Conservation (phyloP, 2,329 filamentous ascomycete genomes). For the Neonectria ditissima region DNA sequence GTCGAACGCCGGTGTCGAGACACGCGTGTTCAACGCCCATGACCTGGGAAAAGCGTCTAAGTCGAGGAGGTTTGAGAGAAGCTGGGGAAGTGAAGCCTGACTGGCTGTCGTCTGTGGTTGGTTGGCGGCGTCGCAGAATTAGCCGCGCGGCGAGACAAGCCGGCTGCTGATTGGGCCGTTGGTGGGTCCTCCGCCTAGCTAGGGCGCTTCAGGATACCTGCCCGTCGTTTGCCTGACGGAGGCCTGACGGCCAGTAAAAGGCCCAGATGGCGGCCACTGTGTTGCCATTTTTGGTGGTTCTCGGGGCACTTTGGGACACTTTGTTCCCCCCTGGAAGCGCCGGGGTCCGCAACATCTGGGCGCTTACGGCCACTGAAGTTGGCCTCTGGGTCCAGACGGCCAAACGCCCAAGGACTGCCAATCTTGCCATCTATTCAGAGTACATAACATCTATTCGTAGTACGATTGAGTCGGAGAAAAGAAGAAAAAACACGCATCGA, state of each 20-base stretch:
- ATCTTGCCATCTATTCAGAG: slow-evolving; percentile 5
- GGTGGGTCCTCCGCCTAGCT: neutral
- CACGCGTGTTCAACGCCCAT: neutral
- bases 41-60: slow-evolving; percentile 15
- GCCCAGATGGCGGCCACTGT: neutral
- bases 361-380: slow-evolving; percentile 27
- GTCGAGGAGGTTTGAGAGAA: slow-evolving; percentile 9
- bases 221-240: neutral
- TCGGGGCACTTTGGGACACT: neutral
- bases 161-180: slow-evolving; percentile 36
- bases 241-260: slow-evolving; percentile 10
- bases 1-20: slow-evolving; percentile 18
- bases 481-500: neutral
- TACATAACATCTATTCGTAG: neutral
- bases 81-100: slow-evolving; percentile 18
- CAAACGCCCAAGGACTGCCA: neutral
- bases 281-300: slow-evolving; percentile 1
- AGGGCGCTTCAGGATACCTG: slow-evolving; percentile 21
- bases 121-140: slow-evolving; percentile 41
- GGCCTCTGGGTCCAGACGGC: neutral
- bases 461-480: neutral
- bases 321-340: neutral
- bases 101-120: slow-evolving; percentile 34
- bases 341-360: neutral
- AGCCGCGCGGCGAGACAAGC: slow-evolving; percentile 39